phyloP scores from a whole-genome alignment of 129 eudicot species.

The Solidago caesia region DNA sequence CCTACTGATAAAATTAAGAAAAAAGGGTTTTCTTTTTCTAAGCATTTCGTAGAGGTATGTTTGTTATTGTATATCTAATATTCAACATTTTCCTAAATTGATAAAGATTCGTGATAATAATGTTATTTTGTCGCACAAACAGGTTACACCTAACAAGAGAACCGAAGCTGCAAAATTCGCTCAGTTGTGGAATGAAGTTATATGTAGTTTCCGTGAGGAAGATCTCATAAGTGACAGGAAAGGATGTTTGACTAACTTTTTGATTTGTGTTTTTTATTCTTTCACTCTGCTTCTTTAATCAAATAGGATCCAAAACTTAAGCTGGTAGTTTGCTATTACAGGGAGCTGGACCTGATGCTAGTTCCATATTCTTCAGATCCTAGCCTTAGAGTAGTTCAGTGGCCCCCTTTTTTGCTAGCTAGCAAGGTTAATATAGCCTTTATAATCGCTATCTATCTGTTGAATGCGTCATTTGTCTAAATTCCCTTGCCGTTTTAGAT shows the following conservation, averaged over 20 bases:
- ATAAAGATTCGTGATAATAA: neutral
- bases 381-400: slow-evolving; percentile 76
- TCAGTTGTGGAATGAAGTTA: slow-evolving; percentile 95
- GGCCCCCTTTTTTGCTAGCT: slow-evolving; percentile 99
- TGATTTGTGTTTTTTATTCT: neutral
- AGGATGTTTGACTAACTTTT: slow-evolving; percentile 28
- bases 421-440: slow-evolving; percentile 66
- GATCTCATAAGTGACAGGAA: slow-evolving; percentile 97
- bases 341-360: slow-evolving; percentile 97
- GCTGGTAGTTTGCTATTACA: slow-evolving; percentile 35
- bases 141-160: slow-evolving; percentile 80
- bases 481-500: slow-evolving; percentile 47
- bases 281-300: slow-evolving; percentile 7
- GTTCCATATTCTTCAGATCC: slow-evolving; percentile 97
- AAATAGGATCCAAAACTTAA: slow-evolving; percentile 14
- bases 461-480: slow-evolving; percentile 3
- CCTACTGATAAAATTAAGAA: slow-evolving; percentile 70
- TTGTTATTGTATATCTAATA: neutral
- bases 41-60: slow-evolving; percentile 66
- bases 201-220: slow-evolving; percentile 88
- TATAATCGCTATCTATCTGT: slow-evolving; percentile 20
- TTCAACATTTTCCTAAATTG: neutral
- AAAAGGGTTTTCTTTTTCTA: slow-evolving; percentile 73
- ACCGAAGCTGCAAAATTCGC: slow-evolving; percentile 95
- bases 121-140: slow-evolving; percentile 18